Percentiles rank a stretch among this genome's conserved stretches.
phyloP scores from a whole-genome alignment of 2,329 filamentous ascomycete species.

The Colletotrichum nymphaeae region DNA sequence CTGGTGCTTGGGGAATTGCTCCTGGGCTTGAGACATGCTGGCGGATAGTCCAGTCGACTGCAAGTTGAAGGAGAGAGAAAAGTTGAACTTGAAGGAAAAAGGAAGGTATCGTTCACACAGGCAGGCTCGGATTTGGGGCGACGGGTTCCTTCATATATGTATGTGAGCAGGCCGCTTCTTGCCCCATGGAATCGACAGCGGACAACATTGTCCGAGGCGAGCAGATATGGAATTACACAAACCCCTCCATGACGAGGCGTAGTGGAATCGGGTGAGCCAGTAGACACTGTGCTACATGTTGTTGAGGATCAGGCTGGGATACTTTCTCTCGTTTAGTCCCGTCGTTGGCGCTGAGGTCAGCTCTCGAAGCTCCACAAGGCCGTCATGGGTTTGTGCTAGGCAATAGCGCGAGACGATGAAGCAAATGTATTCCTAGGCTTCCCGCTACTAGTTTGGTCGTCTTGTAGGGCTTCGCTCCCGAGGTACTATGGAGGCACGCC shows the following conservation, averaged over 20 bases:
- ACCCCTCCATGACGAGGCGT: constrained; percentile 7
- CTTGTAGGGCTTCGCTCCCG: constrained; percentile 14
- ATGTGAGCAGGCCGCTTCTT: not conserved
- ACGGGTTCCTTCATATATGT: constrained; percentile 18
- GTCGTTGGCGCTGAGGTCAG: constrained; percentile 31
- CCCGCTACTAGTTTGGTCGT: constrained; percentile 20
- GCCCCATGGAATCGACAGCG: not conserved
- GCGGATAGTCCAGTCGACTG: not conserved
- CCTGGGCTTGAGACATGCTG: constrained; percentile 22
- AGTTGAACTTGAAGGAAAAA: not conserved
- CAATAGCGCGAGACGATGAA: constrained; percentile 17
- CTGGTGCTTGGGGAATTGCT: constrained; percentile 29
- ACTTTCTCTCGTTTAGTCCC: not conserved
- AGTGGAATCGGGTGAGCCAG: not conserved
- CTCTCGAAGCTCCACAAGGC: constrained; percentile 17
- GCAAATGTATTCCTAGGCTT: constrained; percentile 6
- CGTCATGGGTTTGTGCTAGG: constrained; percentile 18
- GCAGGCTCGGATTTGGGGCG: not conserved
- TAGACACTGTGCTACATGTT: not conserved
- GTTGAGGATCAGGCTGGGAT: constrained; percentile 13
- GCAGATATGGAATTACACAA: not conserved
- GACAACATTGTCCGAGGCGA: not conserved
- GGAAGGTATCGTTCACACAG: not conserved
- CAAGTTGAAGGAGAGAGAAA: not conserved
- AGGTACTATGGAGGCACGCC: constrained; percentile 1